Conservation (phyloP, 208 protist genomes). For the Leishmania guyanensis region DNA sequence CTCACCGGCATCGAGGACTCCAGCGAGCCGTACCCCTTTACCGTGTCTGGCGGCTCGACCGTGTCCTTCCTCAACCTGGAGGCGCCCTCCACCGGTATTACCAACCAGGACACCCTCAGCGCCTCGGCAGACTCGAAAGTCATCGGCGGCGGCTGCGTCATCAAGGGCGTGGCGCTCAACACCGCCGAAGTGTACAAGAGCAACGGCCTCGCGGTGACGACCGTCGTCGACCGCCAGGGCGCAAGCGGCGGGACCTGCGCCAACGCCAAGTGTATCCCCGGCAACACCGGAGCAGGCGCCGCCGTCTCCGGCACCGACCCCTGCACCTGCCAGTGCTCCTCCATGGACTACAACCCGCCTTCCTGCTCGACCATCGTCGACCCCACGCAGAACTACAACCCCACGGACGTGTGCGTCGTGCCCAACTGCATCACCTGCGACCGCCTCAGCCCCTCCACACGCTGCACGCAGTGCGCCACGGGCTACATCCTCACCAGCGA, state of each 20-base stretch:
- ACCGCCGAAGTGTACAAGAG: background rate
- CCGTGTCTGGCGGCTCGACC: constrained; percentile 1
- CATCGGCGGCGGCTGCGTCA: constrained; percentile 1
- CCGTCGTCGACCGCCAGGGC: constrained; percentile 5
- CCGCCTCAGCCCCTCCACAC: background rate
- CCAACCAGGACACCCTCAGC: background rate
- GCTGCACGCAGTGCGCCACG: background rate
- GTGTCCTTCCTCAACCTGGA: constrained; percentile 7
- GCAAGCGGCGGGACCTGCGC: constrained; percentile 6
- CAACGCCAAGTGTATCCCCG: constrained; percentile 17
- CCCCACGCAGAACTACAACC: constrained; percentile 11
- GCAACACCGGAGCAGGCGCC: constrained; percentile 1
- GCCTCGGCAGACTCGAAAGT: background rate
- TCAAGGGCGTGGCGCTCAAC: background rate
- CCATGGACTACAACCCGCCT: constrained; percentile 4
- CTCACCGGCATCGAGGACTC: background rate
- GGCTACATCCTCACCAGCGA: background rate
- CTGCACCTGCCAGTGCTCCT: constrained; percentile 17
- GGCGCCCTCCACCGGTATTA: background rate
- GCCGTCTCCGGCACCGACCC: background rate
- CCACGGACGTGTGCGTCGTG: background rate
- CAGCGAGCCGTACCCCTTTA: background rate
- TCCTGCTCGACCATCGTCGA: constrained; percentile 3
- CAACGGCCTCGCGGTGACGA: background rate
- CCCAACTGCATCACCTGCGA: constrained; percentile 2